Conservation (phyloP, 805 yeast species). For the Candida patagonica region DNA sequence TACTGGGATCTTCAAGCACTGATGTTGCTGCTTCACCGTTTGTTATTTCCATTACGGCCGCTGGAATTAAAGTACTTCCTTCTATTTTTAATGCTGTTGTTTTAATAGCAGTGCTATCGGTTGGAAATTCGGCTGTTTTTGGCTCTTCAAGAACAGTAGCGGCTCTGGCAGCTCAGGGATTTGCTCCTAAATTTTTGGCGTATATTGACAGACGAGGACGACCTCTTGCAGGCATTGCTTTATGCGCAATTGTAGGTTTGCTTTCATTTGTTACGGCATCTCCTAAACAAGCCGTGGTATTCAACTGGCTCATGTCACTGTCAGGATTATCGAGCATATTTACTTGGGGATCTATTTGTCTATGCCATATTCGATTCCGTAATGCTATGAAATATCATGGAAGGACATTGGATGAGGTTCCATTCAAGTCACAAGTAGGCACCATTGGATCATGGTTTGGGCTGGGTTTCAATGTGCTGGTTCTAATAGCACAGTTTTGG, state of each 20-base stretch:
- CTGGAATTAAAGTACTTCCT: slow-evolving; percentile 58
- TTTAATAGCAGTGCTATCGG: slow-evolving; percentile 58
- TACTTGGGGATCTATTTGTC: slow-evolving; percentile 65
- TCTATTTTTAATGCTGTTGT: slow-evolving; percentile 64
- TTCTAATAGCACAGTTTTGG: slow-evolving; percentile 70
- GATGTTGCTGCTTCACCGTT: slow-evolving; percentile 66
- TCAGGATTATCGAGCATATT: slow-evolving; percentile 64
- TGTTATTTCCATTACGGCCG: slow-evolving; percentile 61
- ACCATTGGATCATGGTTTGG: slow-evolving; percentile 55
- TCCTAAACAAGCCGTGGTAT: slow-evolving; percentile 35
- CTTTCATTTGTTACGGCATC: slow-evolving; percentile 58
- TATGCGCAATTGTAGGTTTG: slow-evolving; percentile 41
- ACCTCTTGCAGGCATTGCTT: slow-evolving; percentile 57
- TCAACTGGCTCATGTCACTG: slow-evolving; percentile 61
- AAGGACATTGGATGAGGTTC: slow-evolving; percentile 51
- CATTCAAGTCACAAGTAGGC: slow-evolving; percentile 56
- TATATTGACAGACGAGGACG: slow-evolving; percentile 73
- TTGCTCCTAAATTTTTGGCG: slow-evolving; percentile 51
- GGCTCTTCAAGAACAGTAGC: slow-evolving; percentile 63
- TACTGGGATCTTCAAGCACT: slow-evolving; percentile 39
- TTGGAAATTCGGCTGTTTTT: slow-evolving; percentile 63
- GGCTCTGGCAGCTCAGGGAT: slow-evolving; percentile 56
- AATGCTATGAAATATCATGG: slow-evolving; percentile 47
- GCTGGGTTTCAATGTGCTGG: slow-evolving; percentile 42
- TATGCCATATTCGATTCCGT: slow-evolving; percentile 58